Evolutionary conservation across 75 land plant genomes (phyloP), one percentile per base, ranked within the genome.

Genomic region (Cunninghamia lanceolata): DNA sequence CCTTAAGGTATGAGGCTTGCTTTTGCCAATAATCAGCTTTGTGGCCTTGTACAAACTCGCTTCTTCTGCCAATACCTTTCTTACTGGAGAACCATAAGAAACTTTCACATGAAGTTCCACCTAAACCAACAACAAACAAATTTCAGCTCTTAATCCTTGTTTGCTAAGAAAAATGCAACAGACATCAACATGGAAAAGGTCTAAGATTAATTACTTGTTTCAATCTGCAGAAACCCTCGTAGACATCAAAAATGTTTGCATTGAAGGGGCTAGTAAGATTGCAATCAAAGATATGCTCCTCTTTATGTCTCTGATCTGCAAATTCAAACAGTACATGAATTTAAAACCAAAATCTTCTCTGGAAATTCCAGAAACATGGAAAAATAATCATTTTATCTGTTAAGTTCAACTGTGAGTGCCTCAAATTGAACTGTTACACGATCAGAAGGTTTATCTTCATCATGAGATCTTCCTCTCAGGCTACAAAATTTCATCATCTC

Each of bases 21-120:
- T 79, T 35, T 86, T 87, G 71, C 99, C 99, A 68, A 98, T 89
- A 85, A 98, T 85, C 9, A 98, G 81, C 74, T 91, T 85, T 17
- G 66, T 83, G 35, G 97, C 99, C 56, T 86, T 85, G 54, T 84
- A 84, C 19, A 25, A 63, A n/a, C 89, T 88, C 25, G 99, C 96
- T 82, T 91, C 95, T 30, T 87, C 92, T 16, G 95, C 94, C 74
- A 98, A 38, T 56, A 75, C 91, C 82, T 91, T 96, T 86, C 87
- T 80, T 35, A 94, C 86, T 5, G 97, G 91, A 38, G 86, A 91
- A 53, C 96, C 99, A 54, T 53, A 82, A 25, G 87, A 82, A 13
- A 94, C 86, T 63, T 91, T 85, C 36, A 93, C 92, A 14, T 73
- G 90, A 21, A 98, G 91, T 71, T 83, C 66, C 13, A 98, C 84